Evolutionary conservation across 169 alveolate species (phyloP), one percentile per base, ranked within the genome.

Genomic region (Eimeria necatrix): DNA sequence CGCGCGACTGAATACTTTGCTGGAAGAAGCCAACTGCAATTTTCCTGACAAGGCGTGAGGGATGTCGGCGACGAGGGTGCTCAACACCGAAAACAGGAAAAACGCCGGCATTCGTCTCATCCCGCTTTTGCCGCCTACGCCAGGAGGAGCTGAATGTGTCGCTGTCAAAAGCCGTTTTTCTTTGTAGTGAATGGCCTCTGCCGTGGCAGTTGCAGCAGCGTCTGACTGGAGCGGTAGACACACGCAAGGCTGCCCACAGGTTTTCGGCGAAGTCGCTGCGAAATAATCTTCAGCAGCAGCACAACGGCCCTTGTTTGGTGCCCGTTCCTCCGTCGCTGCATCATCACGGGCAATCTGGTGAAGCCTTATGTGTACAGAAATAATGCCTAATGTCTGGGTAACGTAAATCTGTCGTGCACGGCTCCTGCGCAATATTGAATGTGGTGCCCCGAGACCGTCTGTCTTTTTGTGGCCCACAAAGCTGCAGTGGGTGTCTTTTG

Each of bases 41-140:
- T 85, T 85, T 71, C 92, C 92, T 16, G 92, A 85, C 92, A 85
- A 85, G 61, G 92, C 92, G 7, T 85, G 60, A 32, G 41, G 41
- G 41, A 32, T 32, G 41, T 32, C 41, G 3, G 41, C 2, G 41
- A 32, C 41, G 64, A n/a, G n/a, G 22, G 9, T 49, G 64, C 20
- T 32, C 61, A 76, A 1, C 60, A 4, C 20, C 4, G 46, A 74
- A 41, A 41, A 56, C 20, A 49, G 86, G 64, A 20, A 49, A 46
- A 10, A 49, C 51, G 5, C 7, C 46, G 64, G 49, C 22, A 0
- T 20, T 48, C 4, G 41, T 20, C 20, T 76, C 9, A 48, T 76
- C 22, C n/a, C n/a, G 64, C 2, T 76, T 76, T 76, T 41, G 86
- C 86, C 10, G 51, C 64, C 64, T 46, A 48, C 64, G 86, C 64